Percentiles rank a stretch among this genome's conserved stretches.
Evolutionary conservation across 306 rosid species (phyloP).

Genomic region (Quillaja saponaria): DNA sequence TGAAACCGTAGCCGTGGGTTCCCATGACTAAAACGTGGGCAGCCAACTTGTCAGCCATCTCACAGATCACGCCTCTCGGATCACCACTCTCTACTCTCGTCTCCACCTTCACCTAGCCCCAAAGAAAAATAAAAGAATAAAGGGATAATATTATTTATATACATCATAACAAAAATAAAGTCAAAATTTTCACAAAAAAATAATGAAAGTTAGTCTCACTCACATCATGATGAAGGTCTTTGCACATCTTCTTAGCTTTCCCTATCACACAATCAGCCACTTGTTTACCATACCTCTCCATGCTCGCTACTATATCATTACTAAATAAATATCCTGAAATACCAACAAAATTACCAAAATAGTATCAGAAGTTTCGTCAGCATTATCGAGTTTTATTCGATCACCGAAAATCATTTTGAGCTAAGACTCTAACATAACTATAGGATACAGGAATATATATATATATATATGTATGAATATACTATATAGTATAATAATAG

Average conservation of each 20-base stretch:
- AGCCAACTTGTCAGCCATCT: slow-evolving; percentile 55
- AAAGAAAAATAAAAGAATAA: not conserved
- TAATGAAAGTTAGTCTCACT: not conserved
- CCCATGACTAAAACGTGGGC: slow-evolving; percentile 76
- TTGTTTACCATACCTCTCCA: slow-evolving; percentile 57
- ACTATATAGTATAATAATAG: not conserved
- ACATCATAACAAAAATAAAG: not conserved
- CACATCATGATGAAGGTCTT: slow-evolving; percentile 48
- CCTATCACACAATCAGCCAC: slow-evolving; percentile 56
- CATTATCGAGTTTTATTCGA: no score
- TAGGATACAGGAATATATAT: no score
- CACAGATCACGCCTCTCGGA: slow-evolving; percentile 81
- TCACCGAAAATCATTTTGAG: no score
- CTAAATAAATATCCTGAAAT: slow-evolving; percentile 70
- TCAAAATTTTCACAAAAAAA: not conserved
- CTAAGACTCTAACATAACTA: no score
- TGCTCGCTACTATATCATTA: slow-evolving; percentile 49
- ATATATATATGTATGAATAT: no score
- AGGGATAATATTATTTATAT: not conserved
- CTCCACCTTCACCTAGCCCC: slow-evolving; percentile 55
- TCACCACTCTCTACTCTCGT: slow-evolving; percentile 65
- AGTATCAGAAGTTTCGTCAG: not conserved
- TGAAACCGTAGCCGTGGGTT: slow-evolving; percentile 76
- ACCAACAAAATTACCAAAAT: not conserved
- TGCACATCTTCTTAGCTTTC: slow-evolving; percentile 64